These are phyloP conservation scores for Beauveria sp. DNA, from an alignment of 2,329 filamentous ascomycete genomes.

Conservation along the genomic window DNA sequence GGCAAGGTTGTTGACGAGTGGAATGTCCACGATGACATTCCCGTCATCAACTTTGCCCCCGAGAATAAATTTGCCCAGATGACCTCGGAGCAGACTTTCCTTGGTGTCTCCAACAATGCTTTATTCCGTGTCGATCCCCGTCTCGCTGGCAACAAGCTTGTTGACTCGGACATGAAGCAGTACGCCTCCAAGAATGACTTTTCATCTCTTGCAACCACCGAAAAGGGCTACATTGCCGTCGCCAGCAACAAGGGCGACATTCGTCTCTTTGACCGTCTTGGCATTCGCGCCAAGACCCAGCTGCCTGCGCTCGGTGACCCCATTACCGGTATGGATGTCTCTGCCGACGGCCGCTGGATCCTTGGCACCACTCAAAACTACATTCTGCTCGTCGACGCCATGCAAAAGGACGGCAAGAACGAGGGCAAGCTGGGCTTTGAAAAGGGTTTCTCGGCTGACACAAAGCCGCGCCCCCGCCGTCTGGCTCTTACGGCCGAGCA, in stretches of 20 bases:
- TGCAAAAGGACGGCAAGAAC: slow-evolving; percentile 91
- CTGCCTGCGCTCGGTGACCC: slow-evolving; percentile 92
- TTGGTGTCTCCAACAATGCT: slow-evolving; percentile 87
- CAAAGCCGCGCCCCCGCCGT: slow-evolving; percentile 87
- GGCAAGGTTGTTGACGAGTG: slow-evolving; percentile 98
- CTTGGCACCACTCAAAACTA: slow-evolving; percentile 92
- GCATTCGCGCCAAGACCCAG: slow-evolving; percentile 95
- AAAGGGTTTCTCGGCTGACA: slow-evolving; percentile 82
- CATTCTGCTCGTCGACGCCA: slow-evolving; percentile 81
- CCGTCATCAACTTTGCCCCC: slow-evolving; percentile 83
- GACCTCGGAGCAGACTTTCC: slow-evolving; percentile 89
- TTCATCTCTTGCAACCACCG: slow-evolving; percentile 86
- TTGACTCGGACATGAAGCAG: slow-evolving; percentile 88
- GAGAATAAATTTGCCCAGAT: slow-evolving; percentile 98
- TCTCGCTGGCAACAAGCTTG: slow-evolving; percentile 81
- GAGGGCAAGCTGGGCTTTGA: slow-evolving; percentile 98
- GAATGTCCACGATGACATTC: slow-evolving; percentile 96
- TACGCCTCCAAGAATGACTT: slow-evolving; percentile 97
- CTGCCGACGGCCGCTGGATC: slow-evolving; percentile 92
- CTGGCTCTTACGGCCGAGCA: slow-evolving; percentile 84
- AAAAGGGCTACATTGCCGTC: slow-evolving; percentile 93
- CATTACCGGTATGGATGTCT: slow-evolving; percentile 91
- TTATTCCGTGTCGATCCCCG: slow-evolving; percentile 92
- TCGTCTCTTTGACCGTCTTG: slow-evolving; percentile 89
- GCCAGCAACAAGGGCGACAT: slow-evolving; percentile 98